These are phyloP conservation scores for Aspergillus leporis DNA, from an alignment of 495 filamentous ascomycete species.

Conservation along the genomic window DNA sequence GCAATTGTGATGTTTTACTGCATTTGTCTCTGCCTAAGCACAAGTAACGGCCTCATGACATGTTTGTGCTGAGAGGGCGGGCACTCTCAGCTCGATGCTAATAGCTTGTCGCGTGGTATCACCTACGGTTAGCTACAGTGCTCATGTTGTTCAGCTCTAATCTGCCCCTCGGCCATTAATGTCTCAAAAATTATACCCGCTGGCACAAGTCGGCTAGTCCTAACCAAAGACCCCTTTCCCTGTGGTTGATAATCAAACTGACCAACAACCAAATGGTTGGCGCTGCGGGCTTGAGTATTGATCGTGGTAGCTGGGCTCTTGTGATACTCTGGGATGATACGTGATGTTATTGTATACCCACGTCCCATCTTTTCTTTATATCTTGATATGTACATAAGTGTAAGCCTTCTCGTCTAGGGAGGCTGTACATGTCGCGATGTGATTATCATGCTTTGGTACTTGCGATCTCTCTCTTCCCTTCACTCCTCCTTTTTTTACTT, in stretches of 20 bases:
- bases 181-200: not conserved
- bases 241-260: not conserved
- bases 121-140: not conserved
- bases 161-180: not conserved
- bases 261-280: not conserved
- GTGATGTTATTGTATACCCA: constrained; percentile 23
- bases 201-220: not conserved
- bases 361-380: constrained; percentile 8
- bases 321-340: constrained; percentile 10
- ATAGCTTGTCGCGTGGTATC: not conserved
- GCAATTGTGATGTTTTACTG: constrained; percentile 16
- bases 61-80: too few species aligned
- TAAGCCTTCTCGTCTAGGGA: not conserved
- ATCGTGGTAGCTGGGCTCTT: not conserved
- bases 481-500: not conserved
- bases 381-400: constrained; percentile 22
- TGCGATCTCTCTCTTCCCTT: not conserved
- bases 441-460: not conserved
- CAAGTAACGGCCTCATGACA: not conserved
- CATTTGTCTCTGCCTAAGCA: not conserved
- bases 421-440: not conserved
- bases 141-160: not conserved
- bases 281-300: not conserved
- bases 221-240: not conserved
- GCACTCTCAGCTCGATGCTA: not conserved